These are phyloP conservation scores for Neurospora hispaniola DNA, from an alignment of 495 filamentous ascomycete genomes.

Conservation along the genomic window DNA sequence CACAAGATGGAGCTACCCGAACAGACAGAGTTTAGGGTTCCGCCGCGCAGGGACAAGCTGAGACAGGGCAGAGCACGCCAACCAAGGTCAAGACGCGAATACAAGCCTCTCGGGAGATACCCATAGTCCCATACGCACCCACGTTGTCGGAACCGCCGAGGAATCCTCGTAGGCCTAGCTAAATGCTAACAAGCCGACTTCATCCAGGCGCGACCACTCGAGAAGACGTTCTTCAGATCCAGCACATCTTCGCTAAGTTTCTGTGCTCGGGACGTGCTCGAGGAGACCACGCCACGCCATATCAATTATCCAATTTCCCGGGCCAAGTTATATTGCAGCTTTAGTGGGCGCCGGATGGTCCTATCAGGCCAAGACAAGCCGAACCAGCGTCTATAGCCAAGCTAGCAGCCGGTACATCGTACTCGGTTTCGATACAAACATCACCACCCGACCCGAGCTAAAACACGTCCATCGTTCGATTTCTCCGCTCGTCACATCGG, in stretches of 20 bases:
- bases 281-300: neutral
- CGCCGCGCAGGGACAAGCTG: neutral
- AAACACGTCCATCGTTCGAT: neutral
- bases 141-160: neutral
- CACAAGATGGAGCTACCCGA: neutral
- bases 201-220: neutral
- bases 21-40: neutral
- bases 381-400: neutral
- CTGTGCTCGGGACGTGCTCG: neutral
- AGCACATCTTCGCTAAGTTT: neutral
- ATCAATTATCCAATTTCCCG: neutral
- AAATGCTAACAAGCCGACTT: neutral
- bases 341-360: neutral
- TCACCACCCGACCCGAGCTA: neutral
- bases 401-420: neutral
- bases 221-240: neutral
- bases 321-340: neutral
- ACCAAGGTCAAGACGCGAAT: neutral
- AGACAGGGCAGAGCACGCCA: neutral
- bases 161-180: neutral
- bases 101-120: neutral
- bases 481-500: neutral
- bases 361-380: neutral
- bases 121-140: neutral
- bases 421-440: neutral